Evolutionary conservation across 768 basidiomycete genomes (phyloP).

Genomic region (Terana coerulea): DNA sequence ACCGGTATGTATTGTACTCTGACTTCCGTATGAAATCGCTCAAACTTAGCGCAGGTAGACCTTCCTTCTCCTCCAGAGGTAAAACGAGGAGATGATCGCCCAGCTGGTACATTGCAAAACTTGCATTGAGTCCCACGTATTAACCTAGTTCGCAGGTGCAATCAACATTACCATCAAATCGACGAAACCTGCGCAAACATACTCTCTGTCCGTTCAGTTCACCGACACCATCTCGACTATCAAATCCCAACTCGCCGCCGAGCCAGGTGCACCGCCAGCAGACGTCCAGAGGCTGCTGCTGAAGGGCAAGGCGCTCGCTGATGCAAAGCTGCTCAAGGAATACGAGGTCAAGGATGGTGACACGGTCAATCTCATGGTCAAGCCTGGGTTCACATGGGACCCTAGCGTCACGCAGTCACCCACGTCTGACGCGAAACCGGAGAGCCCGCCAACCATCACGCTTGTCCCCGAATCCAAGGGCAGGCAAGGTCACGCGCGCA

Average conservation of each 20-base stretch:
- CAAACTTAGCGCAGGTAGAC: slow-evolving; percentile 41
- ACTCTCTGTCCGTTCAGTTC: slow-evolving; percentile 66
- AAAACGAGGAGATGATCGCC: slow-evolving; percentile 32
- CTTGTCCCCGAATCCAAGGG: slow-evolving; percentile 23
- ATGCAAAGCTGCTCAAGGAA: slow-evolving; percentile 86
- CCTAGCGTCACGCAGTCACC: slow-evolving; percentile 31
- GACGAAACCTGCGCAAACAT: slow-evolving; percentile 77
- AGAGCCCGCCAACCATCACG: slow-evolving; percentile 13
- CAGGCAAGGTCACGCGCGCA: slow-evolving; percentile 53
- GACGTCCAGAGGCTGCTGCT: slow-evolving; percentile 83
- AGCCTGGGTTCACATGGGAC: slow-evolving; percentile 69
- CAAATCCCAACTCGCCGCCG: slow-evolving; percentile 69
- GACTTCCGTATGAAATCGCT: background rate
- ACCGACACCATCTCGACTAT: slow-evolving; percentile 83
- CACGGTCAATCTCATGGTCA: slow-evolving; percentile 83
- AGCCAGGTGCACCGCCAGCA: slow-evolving; percentile 68
- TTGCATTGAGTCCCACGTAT: background rate
- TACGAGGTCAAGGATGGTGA: slow-evolving; percentile 81
- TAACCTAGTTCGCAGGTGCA: slow-evolving; percentile 28
- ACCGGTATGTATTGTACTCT: slow-evolving; percentile 41
- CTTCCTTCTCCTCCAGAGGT: slow-evolving; percentile 59
- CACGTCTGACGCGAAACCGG: slow-evolving; percentile 16
- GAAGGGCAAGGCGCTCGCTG: slow-evolving; percentile 92
- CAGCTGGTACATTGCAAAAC: slow-evolving; percentile 26
- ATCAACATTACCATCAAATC: slow-evolving; percentile 86